phyloP scores from a whole-genome alignment of 768 basidiomycete genomes.

The Tricholoma bakamatsutake region DNA sequence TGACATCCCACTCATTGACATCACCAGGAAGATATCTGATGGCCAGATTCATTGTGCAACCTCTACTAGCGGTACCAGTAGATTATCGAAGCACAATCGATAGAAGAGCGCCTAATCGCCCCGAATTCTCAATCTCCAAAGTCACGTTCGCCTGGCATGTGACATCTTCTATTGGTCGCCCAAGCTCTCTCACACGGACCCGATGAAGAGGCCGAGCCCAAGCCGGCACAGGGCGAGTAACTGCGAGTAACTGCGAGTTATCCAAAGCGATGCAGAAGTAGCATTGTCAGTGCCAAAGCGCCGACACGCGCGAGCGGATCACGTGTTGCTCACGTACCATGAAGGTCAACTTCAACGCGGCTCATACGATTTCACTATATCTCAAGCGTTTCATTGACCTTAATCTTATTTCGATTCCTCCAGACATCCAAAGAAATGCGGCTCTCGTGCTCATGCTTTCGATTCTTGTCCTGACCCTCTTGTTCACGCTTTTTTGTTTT shows the following conservation, averaged over 20 bases:
- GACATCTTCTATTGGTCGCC: too few relatives aligned
- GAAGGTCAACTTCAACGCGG: neutral
- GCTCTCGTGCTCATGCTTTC: neutral
- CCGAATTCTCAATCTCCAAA: too few relatives aligned
- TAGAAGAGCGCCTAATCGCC: neutral
- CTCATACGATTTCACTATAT: neutral
- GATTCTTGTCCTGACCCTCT: slow-evolving; percentile 1
- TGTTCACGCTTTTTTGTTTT: slow-evolving; percentile 2
- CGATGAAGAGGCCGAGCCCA: too few relatives aligned
- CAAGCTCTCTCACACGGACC: too few relatives aligned
- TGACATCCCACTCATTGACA: slow-evolving; percentile 50
- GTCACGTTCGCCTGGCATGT: too few relatives aligned
- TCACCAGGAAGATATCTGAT: slow-evolving; percentile 33
- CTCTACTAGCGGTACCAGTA: slow-evolving; percentile 1
- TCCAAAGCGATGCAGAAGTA: too few relatives aligned
- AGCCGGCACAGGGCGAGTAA: too few relatives aligned
- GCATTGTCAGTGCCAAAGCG: too few relatives aligned
- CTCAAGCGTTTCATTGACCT: neutral
- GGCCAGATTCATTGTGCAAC: slow-evolving; percentile 29
- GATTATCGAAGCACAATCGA: neutral
- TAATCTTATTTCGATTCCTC: neutral
- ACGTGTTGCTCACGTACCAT: neutral
- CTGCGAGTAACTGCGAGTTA: too few relatives aligned
- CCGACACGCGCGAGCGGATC: too few relatives aligned
- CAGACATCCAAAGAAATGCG: neutral